These are phyloP conservation scores for Pseudognaphalium luteoalbum DNA, from an alignment of 129 eudicot genomes.

Conservation along the genomic window DNA sequence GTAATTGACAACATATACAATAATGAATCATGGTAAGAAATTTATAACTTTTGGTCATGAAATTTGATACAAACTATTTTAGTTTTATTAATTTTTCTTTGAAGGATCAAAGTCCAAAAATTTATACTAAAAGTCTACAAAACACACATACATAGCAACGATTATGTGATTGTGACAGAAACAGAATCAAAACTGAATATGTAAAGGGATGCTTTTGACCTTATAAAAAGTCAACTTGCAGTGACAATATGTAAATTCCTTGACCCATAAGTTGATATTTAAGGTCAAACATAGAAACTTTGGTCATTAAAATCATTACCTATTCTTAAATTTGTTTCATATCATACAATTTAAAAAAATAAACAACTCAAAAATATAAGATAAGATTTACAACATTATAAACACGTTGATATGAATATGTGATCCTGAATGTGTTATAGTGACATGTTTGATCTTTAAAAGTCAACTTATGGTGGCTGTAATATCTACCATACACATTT, in stretches of 20 bases:
- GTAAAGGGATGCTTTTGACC: constrained; percentile 9
- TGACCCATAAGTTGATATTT: constrained; percentile 11
- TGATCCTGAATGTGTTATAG: background rate
- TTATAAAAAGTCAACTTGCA: constrained; percentile 9
- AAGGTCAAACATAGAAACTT: background rate
- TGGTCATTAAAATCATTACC: background rate
- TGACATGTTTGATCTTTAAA: constrained; percentile 10
- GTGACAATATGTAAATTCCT: background rate
- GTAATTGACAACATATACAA: background rate
- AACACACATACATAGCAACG: background rate
- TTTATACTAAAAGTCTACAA: background rate
- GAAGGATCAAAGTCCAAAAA: background rate
- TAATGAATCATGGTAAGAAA: background rate
- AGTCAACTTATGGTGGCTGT: background rate
- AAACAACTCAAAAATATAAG: background rate
- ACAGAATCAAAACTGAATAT: background rate
- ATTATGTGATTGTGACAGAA: background rate
- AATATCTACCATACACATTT: background rate
- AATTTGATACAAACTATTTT: background rate
- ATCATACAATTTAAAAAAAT: background rate
- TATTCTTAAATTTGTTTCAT: background rate
- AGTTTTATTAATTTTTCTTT: background rate
- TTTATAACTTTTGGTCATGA: background rate
- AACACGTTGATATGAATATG: background rate
- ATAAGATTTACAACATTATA: background rate